Evolutionary conservation across 768 basidiomycete species (phyloP), one percentile per base, ranked within the genome.

Genomic region (Pisolithus orientalis): DNA sequence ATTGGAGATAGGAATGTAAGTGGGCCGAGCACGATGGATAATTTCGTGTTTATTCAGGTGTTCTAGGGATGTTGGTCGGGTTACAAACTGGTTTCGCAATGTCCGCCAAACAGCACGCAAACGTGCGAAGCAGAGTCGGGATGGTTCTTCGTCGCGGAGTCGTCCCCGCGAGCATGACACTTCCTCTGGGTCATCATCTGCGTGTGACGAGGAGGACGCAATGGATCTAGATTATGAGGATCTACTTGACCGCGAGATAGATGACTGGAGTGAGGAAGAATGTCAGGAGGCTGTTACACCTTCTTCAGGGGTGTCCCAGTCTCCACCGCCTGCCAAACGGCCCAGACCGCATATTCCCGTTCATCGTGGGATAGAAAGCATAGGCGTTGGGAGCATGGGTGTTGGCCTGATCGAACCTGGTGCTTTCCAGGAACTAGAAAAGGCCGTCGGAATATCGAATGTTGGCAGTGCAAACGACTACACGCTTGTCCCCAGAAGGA

Each of bases 51-150:
- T 38, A 27, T 28, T 49, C 32, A 59, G 53, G 53, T 62, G 50
- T 51, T 55, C 52, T 49, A 84, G 81, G 88, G 88, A 91, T 68
- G 67, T 90, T 52, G 84, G 83, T 57, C 89, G 88, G 69, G 87
- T 91, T 49, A 89, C 88, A 16, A 91, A 91, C 65, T 91, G 88
- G 88, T 90, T 90, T 75, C 77, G 88, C 34, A 91, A 91, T 63
- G 75, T 90, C 52, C 80, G 88, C 37, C 88, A 91, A 70, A 86
- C 85, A 16, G 78, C 87, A n/a, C 72, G 87, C 40, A 89, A 83
- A 67, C 81, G 87, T 24, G 77, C 79, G 52, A 82, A 76, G 69
- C 79, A 71, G 56, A 64, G 69, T 72, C 76, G 59, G 69, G 72
- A 21, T 44, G 45, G 32, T 25, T 51, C 60, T 9, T 44, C 37